These are phyloP conservation scores for Pichia occidentalis DNA, from an alignment of 805 yeast species.

Conservation along the genomic window DNA sequence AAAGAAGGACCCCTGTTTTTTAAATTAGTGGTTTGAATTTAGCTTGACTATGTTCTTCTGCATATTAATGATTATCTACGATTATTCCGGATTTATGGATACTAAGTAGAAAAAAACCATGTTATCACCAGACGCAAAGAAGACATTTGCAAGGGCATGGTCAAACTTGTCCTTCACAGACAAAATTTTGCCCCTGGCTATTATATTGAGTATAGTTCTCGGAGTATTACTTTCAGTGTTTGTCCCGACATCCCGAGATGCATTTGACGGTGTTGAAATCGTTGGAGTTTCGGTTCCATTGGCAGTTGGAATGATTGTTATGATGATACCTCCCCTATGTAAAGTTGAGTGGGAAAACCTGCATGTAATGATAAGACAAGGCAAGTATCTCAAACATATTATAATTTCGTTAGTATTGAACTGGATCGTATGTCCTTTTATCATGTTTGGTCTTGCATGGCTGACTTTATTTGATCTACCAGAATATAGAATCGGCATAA, in stretches of 20 bases:
- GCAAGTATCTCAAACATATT: slow-evolving; percentile 26
- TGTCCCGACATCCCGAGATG: slow-evolving; percentile 31
- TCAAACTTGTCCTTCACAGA: slow-evolving; percentile 28
- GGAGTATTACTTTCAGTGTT: slow-evolving; percentile 38
- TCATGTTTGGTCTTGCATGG: slow-evolving; percentile 56
- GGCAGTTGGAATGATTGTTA: slow-evolving; percentile 45
- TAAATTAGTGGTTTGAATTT: no score
- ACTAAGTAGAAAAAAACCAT: no score
- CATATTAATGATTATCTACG: no score
- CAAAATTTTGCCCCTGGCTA: slow-evolving; percentile 22
- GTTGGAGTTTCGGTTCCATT: slow-evolving; percentile 38
- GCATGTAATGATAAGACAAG: slow-evolving; percentile 22
- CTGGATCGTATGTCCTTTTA: slow-evolving; percentile 51
- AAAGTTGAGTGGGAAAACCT: slow-evolving; percentile 47
- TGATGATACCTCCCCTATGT: slow-evolving; percentile 54
- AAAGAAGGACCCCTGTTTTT: no score
- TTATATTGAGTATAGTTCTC: slow-evolving; percentile 32
- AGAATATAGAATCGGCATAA: slow-evolving; percentile 48
- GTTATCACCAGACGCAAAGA: no score
- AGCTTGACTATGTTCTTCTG: no score
- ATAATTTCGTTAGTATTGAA: slow-evolving; percentile 39
- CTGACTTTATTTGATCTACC: slow-evolving; percentile 38
- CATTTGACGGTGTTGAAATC: slow-evolving; percentile 31
- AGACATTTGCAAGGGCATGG: no score
- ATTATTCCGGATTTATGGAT: no score